Percentiles rank a stretch among this genome's conserved stretches.
These are phyloP conservation scores for Oehlia diaphana DNA, from an alignment of 192 early-diverging fungal species.

Conservation along the genomic window DNA sequence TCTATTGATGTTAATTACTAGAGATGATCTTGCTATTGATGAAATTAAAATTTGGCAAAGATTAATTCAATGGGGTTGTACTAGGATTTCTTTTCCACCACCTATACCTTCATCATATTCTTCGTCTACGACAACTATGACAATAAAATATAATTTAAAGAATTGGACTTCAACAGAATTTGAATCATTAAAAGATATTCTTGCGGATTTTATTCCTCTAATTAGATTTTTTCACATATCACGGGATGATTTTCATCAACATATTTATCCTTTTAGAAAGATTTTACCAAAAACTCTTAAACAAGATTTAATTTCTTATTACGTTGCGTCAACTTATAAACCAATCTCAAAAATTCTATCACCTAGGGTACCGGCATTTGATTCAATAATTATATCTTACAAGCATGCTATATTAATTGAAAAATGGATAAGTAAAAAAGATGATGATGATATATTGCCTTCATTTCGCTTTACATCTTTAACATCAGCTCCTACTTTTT, in stretches of 20 bases:
- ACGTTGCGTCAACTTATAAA: background rate
- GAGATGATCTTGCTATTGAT: slow-evolving; percentile 13
- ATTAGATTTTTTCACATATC: slow-evolving; percentile 16
- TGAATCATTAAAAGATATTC: background rate
- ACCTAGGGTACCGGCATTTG: background rate
- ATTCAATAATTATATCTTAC: slow-evolving; percentile 7
- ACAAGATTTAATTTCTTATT: slow-evolving; percentile 6
- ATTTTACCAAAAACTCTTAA: slow-evolving; percentile 10
- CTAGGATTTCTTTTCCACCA: background rate
- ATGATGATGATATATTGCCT: background rate
- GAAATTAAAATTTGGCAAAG: slow-evolving; percentile 21
- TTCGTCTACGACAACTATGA: too few species aligned
- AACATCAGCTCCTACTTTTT: background rate
- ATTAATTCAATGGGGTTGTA: slow-evolving; percentile 20
- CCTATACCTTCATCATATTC: background rate
- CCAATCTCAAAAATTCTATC: background rate
- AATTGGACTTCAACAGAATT: slow-evolving; percentile 1
- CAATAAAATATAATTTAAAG: background rate
- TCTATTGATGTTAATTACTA: background rate
- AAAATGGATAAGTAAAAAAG: slow-evolving; percentile 13
- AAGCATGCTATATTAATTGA: background rate
- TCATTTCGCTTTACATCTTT: background rate
- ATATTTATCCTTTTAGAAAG: slow-evolving; percentile 9
- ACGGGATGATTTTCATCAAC: slow-evolving; percentile 1
- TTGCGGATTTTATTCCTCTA: slow-evolving; percentile 3